These are phyloP conservation scores for Russula compacta DNA, from an alignment of 768 basidiomycete species.

Conservation along the genomic window DNA sequence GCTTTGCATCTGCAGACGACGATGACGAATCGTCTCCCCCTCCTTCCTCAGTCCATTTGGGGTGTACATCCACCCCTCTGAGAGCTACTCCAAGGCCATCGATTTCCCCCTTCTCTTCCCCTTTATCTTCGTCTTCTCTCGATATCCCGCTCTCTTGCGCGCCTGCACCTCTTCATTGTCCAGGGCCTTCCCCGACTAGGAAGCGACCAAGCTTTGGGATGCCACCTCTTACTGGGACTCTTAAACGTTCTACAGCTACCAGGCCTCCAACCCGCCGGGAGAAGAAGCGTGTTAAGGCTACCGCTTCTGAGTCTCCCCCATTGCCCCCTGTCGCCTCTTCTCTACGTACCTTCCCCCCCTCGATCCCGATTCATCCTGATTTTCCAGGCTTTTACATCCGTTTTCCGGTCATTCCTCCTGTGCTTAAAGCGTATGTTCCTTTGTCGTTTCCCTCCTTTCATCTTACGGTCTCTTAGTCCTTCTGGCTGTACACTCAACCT, in stretches of 20 bases:
- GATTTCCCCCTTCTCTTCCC: conserved; percentile 15
- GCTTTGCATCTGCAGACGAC: not conserved
- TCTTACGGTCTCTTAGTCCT: conserved; percentile 13
- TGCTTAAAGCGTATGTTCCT: conserved; percentile 3
- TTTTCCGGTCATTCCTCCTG: conserved; percentile 47
- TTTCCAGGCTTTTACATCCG: conserved; percentile 63
- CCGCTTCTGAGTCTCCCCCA: not conserved
- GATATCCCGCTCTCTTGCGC: conserved; percentile 11
- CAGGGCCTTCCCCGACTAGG: not conserved
- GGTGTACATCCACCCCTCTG: conserved; percentile 13
- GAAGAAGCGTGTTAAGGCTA: not conserved
- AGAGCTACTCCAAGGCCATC: conserved; percentile 11
- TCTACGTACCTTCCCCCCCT: conserved; percentile 43
- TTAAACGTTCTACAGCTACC: conserved; percentile 1
- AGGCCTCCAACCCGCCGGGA: not conserved
- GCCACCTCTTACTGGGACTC: not conserved
- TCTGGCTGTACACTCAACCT: conserved; percentile 45
- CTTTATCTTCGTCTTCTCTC: conserved; percentile 14
- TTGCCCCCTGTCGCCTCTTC: conserved; percentile 22
- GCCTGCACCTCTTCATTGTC: not conserved
- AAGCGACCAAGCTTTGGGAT: not conserved
- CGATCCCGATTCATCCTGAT: conserved; percentile 36
- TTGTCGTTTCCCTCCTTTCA: not conserved
- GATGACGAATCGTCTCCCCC: conserved; percentile 11
- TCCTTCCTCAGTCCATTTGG: conserved; percentile 11